Evolutionary conservation across 78 protist genomes (phyloP), one percentile per base, ranked within the genome.

Genomic region (Dictyostelium capitatum): DNA sequence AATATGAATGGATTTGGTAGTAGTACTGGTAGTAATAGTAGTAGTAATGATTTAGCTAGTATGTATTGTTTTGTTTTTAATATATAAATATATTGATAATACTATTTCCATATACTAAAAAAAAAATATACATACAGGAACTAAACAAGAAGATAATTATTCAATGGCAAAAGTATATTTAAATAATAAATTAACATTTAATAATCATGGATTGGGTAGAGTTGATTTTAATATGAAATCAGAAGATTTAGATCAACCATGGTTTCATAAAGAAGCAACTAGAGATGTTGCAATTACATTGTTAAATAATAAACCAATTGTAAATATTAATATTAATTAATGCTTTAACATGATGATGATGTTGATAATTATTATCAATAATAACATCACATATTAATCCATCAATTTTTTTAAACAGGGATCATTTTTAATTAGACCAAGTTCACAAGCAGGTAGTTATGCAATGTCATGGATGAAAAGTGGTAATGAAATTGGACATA

Each of bases 201-300:
- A 57, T 54, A 69, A 19, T n/a, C 92, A 87, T 23, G 75, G 83
- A 47, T 48, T 87, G 46, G 92, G 92, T 77, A 87, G 83, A 64
- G 83, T 87, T 9, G 81, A 87, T 57, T 87, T 87, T 32, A 87
- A 87, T 69, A 87, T 87, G 92, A 87, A 64, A 64, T 87, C 92
- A 11, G 92, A 87, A 47, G 92, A 87, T 77, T 64, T 87, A 17
- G 83, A 74, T 51, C 92, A 87, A 87, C 43, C 48, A 30, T 87
- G 92, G 92, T 87, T 87, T 65, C 92, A 87, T 56, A 87, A 87
- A 50, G 92, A 87, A 50, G 92, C 92, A 59, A 87, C 92, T 0
- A 56, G 92, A 65, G 92, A 87, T 87, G 83, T 87, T 48, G 79
- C 92, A 77, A 48, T 87, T 3, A 43, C 83, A 12, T 87, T 87